Base-by-base conservation (phyloP, 495 filamentous ascomycete species). In the Cairneyella variabilis region DNA sequence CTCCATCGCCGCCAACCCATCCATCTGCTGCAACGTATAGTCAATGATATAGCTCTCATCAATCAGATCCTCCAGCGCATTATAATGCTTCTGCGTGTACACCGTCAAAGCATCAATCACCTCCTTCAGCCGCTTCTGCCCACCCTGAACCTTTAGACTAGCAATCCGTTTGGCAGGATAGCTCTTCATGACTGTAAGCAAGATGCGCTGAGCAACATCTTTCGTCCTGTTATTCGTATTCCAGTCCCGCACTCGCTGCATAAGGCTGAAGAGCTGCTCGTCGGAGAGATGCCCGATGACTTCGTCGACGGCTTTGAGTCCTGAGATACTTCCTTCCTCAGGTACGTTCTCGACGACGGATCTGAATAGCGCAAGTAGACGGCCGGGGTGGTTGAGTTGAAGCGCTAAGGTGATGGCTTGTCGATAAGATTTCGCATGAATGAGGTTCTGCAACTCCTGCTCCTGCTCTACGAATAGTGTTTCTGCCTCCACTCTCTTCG, bases 31-130 rank as follows among this genome's bases (percentile, higher is more conserved):
- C 42, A 99, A 73, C 39, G 93, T 88, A 76, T 91, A 97, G 67
- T 95, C 90, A 9, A 99, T 80, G 54, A 99, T 69, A 68, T 88
- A 97, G 63, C 90, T 95, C 71, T 97, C 92, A 67, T 97, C 91
- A n/a, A 86, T 79, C 46, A 96, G 71, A 59, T 91, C 89, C 64
- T 96, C 91, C 55, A 92, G 75, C 44, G 91, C 77, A 64, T 82
- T 83, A 63, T 93, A 95, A 66, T 97, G 93, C 57, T 90, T 76
- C 75, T 97, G 89, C 0, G 90, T 96, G 64, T 99, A 97, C 8
- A 83, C 84, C 63, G 78, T 80, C 54, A 99, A 69, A 16, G 82
- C 95, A 62, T 89, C 85, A 48, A 96, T 66, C 28, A 97, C 84
- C 60, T 96, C 90, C 67, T 84, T 88, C 61, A 91, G 60, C 41